A percentile compares a stretch with the other conserved stretches of the same genome.
These are phyloP conservation scores for Saksenaea vasiformis DNA, from an alignment of 371 early-diverging fungal genomes.

Conservation along the genomic window DNA sequence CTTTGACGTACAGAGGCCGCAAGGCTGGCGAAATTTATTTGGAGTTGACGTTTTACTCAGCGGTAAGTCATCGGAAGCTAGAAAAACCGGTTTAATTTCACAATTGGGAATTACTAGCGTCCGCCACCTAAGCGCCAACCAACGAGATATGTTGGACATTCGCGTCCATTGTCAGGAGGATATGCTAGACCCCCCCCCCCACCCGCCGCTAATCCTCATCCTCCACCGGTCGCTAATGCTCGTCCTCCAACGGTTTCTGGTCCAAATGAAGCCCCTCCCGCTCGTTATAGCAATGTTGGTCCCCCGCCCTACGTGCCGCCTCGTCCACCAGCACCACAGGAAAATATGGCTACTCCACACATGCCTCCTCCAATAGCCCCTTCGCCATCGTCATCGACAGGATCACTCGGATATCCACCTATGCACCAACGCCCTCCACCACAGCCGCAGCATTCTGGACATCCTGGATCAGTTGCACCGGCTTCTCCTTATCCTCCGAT, in stretches of 20 bases:
- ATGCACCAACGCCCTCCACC: conserved; percentile 7
- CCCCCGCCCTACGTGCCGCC: conserved; percentile 23
- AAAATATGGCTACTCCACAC: conserved; percentile 19
- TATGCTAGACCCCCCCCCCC: conserved; percentile 17
- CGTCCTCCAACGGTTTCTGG: conserved; percentile 14
- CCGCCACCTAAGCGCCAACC: conserved; percentile 48
- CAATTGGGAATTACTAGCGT: conserved; percentile 20
- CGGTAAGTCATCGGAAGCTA: conserved; percentile 36
- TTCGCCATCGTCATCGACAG: conserved; percentile 15
- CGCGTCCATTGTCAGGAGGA: conserved; percentile 20
- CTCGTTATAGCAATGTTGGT: conserved; percentile 15
- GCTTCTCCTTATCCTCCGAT: not conserved
- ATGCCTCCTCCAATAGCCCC: conserved; percentile 21
- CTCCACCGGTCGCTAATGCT: conserved; percentile 18
- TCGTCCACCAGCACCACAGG: conserved; percentile 9
- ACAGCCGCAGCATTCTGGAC: conserved; percentile 8
- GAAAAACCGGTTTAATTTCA: not conserved
- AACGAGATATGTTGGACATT: conserved; percentile 28
- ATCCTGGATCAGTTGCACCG: conserved; percentile 12
- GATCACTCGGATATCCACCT: conserved; percentile 17
- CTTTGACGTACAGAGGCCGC: conserved; percentile 51
- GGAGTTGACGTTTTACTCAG: conserved; percentile 61
- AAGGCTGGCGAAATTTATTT: conserved; percentile 58
- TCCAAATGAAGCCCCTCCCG: conserved; percentile 17
- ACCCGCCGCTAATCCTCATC: conserved; percentile 18